A percentile compares a stretch with the other conserved stretches of the same genome.
Conservation (phyloP, 225 moss, liverwort and hornwort genomes). For the Sphagnum tenellum region DNA sequence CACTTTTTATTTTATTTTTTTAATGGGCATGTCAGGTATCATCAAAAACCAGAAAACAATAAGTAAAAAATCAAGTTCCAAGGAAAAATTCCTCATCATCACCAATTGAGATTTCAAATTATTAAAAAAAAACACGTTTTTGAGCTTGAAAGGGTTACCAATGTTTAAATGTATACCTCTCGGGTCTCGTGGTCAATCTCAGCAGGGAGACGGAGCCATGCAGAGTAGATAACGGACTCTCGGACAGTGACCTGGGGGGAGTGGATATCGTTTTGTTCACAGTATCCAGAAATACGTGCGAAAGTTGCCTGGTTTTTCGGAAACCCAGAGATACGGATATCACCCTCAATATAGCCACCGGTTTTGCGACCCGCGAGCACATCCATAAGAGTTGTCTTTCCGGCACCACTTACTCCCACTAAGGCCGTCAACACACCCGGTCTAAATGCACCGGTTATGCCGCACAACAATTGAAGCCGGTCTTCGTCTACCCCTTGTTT, state of each 20-base stretch:
- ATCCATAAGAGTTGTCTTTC: slow-evolving; percentile 94
- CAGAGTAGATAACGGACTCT: slow-evolving; percentile 75
- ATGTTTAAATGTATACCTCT: slow-evolving; percentile 13
- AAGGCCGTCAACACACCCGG: slow-evolving; percentile 47
- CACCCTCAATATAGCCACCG: slow-evolving; percentile 76
- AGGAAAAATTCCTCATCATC: too few relatives aligned
- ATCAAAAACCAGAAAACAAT: too few relatives aligned
- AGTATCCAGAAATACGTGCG: slow-evolving; percentile 74
- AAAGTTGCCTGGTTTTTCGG: slow-evolving; percentile 73
- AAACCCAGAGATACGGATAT: slow-evolving; percentile 76
- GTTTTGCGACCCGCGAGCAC: slow-evolving; percentile 84
- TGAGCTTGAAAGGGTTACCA: too few relatives aligned
- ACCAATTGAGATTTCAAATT: too few relatives aligned
- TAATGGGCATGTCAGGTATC: too few relatives aligned
- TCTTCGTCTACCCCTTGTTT: slow-evolving; percentile 58
- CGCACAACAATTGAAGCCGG: slow-evolving; percentile 41
- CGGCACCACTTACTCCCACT: slow-evolving; percentile 90
- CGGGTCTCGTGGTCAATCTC: slow-evolving; percentile 37
- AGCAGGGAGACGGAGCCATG: slow-evolving; percentile 61
- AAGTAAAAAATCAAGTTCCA: too few relatives aligned
- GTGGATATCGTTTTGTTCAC: slow-evolving; percentile 88
- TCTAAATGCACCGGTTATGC: slow-evolving; percentile 41
- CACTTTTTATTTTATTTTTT: background rate
- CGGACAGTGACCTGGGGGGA: slow-evolving; percentile 81
- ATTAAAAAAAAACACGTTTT: too few relatives aligned